A percentile compares a stretch with the other conserved stretches of the same genome.
Conservation (phyloP, 1,284 basidiomycete species). For the Sanghuangporus baumii region DNA sequence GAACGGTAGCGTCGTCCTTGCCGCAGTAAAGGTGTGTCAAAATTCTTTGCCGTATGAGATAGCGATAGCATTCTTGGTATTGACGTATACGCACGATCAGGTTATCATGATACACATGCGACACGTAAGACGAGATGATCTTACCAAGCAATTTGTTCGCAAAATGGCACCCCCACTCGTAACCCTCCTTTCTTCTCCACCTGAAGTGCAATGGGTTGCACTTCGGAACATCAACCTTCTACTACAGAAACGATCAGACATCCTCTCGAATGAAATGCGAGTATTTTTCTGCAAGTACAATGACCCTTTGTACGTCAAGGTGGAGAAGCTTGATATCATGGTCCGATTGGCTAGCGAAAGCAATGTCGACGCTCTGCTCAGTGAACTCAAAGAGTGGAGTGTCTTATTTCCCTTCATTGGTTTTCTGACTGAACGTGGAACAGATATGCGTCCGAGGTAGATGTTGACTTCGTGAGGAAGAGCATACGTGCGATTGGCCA, state of each 20-base stretch:
- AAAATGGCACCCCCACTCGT: conserved; percentile 98
- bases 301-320: conserved; percentile 96
- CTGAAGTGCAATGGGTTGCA: conserved; percentile 95
- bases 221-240: conserved; percentile 95
- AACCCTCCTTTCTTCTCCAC: conserved; percentile 70
- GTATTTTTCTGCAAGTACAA: conserved; percentile 99
- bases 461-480: conserved; percentile 96
- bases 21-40: conserved; percentile 78
- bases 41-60: not conserved
- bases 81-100: conserved; percentile 33
- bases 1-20: conserved; percentile 92
- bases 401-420: not conserved
- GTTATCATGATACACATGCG: conserved; percentile 98
- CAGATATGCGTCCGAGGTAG: conserved; percentile 94
- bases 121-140: conserved; percentile 76
- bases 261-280: conserved; percentile 92
- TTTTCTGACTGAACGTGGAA: not conserved
- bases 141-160: conserved; percentile 81
- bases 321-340: conserved; percentile 99
- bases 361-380: conserved; percentile 91
- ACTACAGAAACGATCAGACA: conserved; percentile 86
- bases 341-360: conserved; percentile 87
- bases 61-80: not conserved
- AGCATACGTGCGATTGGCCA: conserved; percentile 95
- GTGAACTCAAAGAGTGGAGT: conserved; percentile 89